Evolutionary conservation across 148 eudicot species (phyloP).

Genomic region (Beta vulgaris): DNA sequence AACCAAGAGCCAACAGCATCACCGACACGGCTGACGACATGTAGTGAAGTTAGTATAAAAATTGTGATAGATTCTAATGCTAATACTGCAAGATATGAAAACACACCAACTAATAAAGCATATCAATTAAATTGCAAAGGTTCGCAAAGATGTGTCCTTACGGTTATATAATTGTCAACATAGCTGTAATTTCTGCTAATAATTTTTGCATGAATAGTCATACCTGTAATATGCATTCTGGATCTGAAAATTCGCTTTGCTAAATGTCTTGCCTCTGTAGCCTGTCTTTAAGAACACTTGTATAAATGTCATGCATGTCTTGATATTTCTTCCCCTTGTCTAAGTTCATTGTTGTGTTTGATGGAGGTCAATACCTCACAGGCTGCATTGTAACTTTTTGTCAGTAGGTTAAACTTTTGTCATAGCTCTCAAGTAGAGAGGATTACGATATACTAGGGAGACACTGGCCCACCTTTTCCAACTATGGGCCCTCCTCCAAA

Average conservation of each 20-base stretch:
- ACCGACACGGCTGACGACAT: no score
- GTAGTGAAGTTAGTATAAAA: no score
- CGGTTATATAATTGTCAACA: neutral
- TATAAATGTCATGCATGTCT: neutral
- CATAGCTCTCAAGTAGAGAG: neutral
- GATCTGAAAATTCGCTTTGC: neutral
- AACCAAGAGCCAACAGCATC: no score
- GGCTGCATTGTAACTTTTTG: neutral
- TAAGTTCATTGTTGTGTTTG: neutral
- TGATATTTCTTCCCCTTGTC: neutral
- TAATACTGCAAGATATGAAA: no score
- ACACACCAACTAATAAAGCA: no score
- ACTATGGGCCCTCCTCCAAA: no score
- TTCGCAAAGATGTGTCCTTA: constrained; percentile 29
- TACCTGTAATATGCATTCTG: neutral
- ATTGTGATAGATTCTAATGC: no score
- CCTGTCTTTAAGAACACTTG: neutral
- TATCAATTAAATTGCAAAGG: constrained; percentile 97
- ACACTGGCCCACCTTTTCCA: no score
- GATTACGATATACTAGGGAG: neutral
- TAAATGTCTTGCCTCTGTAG: neutral
- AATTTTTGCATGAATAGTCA: neutral
- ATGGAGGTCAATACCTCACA: neutral
- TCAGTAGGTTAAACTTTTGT: neutral
- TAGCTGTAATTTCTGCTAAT: neutral